Conservation (phyloP, 139 green algal genomes). For the Tetradesmus lagerheimii region DNA sequence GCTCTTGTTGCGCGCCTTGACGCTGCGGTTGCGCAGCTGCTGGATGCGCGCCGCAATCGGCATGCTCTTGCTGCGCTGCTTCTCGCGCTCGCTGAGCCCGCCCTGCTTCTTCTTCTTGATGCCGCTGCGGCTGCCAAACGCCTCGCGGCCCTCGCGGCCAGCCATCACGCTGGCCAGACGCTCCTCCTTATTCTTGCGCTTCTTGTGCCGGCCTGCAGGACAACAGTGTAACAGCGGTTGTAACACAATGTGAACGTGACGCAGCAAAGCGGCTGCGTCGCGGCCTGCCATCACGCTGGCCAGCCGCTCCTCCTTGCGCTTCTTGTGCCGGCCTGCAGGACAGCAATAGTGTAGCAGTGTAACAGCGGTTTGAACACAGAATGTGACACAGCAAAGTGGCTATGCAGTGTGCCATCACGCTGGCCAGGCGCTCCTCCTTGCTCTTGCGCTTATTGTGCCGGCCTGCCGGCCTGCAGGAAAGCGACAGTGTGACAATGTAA, state of each 20-base stretch:
- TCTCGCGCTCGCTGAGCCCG: slow-evolving; percentile 91
- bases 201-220: too few relatives aligned
- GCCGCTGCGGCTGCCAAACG: slow-evolving; percentile 80
- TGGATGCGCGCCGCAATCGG: slow-evolving; percentile 84
- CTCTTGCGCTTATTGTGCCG: slow-evolving; percentile 63
- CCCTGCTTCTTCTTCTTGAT: slow-evolving; percentile 90
- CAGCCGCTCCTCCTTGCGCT: slow-evolving; percentile 77
- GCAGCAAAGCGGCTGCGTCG: too few relatives aligned
- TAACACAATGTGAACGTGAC: too few relatives aligned
- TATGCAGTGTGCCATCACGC: too few relatives aligned
- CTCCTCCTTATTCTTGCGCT: slow-evolving; percentile 42
- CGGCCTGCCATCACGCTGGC: too few relatives aligned
- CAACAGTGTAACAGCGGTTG: too few relatives aligned
- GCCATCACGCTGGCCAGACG: slow-evolving; percentile 79
- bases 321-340: slow-evolving; percentile 50
- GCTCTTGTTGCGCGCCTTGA: slow-evolving; percentile 44
- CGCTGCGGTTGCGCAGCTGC: slow-evolving; percentile 67
- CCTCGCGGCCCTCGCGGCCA: slow-evolving; percentile 88
- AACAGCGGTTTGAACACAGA: too few relatives aligned
- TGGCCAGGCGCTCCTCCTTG: slow-evolving; percentile 82
- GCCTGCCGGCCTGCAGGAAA: too few relatives aligned
- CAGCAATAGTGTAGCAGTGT: too few relatives aligned
- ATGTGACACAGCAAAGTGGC: too few relatives aligned
- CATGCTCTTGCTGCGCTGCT: slow-evolving; percentile 91
- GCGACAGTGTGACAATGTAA: too few relatives aligned